Conservation (phyloP, 805 yeast genomes). For the Brettanomyces anomalus region DNA sequence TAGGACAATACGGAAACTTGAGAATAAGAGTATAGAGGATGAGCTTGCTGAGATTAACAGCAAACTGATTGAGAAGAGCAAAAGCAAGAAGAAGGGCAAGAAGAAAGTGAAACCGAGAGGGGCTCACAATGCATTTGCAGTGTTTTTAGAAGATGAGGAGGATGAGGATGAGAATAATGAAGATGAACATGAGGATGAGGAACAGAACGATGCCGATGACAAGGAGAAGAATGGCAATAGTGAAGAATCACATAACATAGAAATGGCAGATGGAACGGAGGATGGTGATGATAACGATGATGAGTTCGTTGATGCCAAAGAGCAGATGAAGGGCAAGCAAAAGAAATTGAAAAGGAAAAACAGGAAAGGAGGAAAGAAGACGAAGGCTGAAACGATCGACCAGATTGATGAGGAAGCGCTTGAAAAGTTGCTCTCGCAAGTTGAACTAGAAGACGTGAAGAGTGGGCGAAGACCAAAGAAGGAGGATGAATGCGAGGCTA, state of each 20-base stretch:
- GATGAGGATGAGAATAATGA: slow-evolving; percentile 1
- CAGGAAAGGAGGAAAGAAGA: slow-evolving; percentile 1
- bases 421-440: slow-evolving; percentile 43
- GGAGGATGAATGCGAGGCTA: slow-evolving; percentile 20
- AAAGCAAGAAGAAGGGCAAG: slow-evolving; percentile 9
- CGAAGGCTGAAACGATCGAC: slow-evolving; percentile 17
- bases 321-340: not conserved
- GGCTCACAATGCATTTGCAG: slow-evolving; percentile 34
- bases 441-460: slow-evolving; percentile 17
- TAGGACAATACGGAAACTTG: slow-evolving; percentile 37
- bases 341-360: not conserved
- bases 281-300: not conserved
- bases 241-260: not conserved
- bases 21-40: slow-evolving; percentile 23
- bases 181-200: not conserved
- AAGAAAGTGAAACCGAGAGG: slow-evolving; percentile 12
- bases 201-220: not conserved
- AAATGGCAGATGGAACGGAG: not conserved
- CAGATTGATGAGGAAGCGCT: slow-evolving; percentile 32
- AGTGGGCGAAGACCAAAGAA: slow-evolving; percentile 15
- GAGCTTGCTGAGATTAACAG: slow-evolving; percentile 14
- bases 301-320: not conserved
- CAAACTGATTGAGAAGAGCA: not conserved
- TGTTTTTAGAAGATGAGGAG: slow-evolving; percentile 21
- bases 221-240: not conserved